Base-by-base conservation (phyloP, 106 monocot species). In the Dendrobium chrysotoxum region DNA sequence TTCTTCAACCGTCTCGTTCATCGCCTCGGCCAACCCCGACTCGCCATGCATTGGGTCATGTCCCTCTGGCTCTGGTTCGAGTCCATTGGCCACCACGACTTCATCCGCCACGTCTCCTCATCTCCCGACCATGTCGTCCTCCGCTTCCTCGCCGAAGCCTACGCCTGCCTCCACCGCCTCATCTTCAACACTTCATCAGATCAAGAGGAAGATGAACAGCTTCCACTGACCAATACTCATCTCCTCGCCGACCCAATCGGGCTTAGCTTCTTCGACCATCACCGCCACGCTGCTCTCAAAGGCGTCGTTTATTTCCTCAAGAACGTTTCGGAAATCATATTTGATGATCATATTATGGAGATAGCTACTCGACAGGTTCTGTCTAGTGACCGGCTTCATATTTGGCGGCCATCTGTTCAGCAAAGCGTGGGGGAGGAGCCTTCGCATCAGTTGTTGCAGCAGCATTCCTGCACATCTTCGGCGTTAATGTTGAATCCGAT, bases 1-100 rank as follows among this genome's bases (percentile, higher is more conserved):
- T 77, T 92, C 54, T 90, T 70, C 86, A 1, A 2, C 40, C 80
- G 82, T 10, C 79, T 90, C 17, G 75, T 84, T 40, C 16, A 16
- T n/a, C 53, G 64, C 10, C 44, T 88, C 5, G 53, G 57, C 21
- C 83, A 70, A 8, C 58, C 82, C 68, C 72, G 47, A 0, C 80
- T 82, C 0, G 17, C 42, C 6, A 81, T 61, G 35, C 79, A 80
- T 21, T 79, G 76, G 82, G 89, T 89, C 2, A 76, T 93, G 66
- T 83, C 87, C 0, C 89, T 93, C 3, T 93, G 90, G 93, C 80
- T 93, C 15, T 93, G 89, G 93, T 68, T 93, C 58, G 93, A 93
- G 77, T 87, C 91, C 77, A 86, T 89, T 55, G 91, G 89, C 77
- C 85, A 91, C 84, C 77, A 86, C 74, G 83, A 86, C 77, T 89